Evolutionary conservation across 1,139 yeast genomes (phyloP), one percentile per base, ranked within the genome.

Genomic region (Candida dubliniensis): DNA sequence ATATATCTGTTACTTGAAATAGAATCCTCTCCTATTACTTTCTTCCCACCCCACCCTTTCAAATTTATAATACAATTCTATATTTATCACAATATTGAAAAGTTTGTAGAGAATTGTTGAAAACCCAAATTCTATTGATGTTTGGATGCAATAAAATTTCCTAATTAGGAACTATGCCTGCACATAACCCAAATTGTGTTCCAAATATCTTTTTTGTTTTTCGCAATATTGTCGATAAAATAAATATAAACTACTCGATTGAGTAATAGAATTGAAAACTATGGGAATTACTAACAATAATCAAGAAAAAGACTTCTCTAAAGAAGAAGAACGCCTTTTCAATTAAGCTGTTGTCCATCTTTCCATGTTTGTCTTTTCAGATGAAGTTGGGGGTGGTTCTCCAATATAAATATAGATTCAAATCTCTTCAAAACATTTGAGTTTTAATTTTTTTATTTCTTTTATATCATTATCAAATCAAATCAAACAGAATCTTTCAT

Each of bases 81-180:
- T 18, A 18, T 18, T 18, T 18, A 18, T 18, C 23, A 18, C 23
- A 18, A 18, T 18, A 18, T 18, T 18, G 5, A 18, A 18, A 18
- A 18, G 23, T 18, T 18, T 18, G 5, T 18, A 18, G 5, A 18
- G 5, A 18, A 4, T 18, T 18, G 23, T 4, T 18, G 23, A 18
- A 18, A 18, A n/a, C n/a, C 23, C 23, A 18, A 4, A 18, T 12
- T 12, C 25, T 38, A 12, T 32, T 31, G 41, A 9, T 13, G 41
- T 38, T 10, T 31, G 41, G 37, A 24, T 27, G 29, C 15, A 47
- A 48, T 48, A 40, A 44, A 45, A 47, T 43, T 48, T 38, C 53
- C 52, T 38, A 46, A 46, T 33, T 23, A 26, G 50, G 53, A 38
- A 50, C 45, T 47, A 42, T 12, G 18, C 24, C 23, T 23, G 32